These are phyloP conservation scores for Centella asiatica DNA, from an alignment of 129 eudicot species.

Conservation along the genomic window DNA sequence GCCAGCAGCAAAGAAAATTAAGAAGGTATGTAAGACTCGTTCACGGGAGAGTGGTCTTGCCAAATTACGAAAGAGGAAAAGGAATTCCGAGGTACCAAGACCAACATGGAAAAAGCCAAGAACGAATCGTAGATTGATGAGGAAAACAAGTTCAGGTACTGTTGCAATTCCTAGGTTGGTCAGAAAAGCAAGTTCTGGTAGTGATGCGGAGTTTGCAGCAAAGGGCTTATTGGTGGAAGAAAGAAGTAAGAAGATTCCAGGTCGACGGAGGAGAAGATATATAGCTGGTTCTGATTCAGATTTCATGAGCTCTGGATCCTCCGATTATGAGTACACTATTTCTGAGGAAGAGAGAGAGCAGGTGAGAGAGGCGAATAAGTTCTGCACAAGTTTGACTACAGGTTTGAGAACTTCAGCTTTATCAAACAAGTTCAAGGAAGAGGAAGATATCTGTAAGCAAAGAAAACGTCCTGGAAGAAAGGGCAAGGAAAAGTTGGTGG, in stretches of 20 bases:
- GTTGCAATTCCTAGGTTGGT: constrained; percentile 19
- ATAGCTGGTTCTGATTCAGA: constrained; percentile 56
- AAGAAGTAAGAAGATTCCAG: constrained; percentile 29
- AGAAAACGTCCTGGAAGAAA: constrained; percentile 44
- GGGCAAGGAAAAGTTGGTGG: constrained; percentile 76
- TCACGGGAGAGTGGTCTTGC: constrained; percentile 20
- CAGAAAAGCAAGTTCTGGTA: constrained; percentile 19
- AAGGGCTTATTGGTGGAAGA: constrained; percentile 18
- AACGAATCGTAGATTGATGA: constrained; percentile 23
- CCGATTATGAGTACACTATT: constrained; percentile 71
- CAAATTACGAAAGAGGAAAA: constrained; percentile 33
- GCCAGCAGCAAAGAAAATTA: constrained; percentile 24
- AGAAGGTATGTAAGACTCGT: constrained; percentile 22
- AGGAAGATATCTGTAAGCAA: constrained; percentile 25
- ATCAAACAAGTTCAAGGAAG: constrained; percentile 29
- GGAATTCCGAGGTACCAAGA: constrained; percentile 24
- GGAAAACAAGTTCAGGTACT: constrained; percentile 18
- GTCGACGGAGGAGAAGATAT: constrained; percentile 31
- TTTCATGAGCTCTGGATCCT: constrained; percentile 46
- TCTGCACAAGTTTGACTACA: constrained; percentile 38
- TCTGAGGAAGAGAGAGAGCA: constrained; percentile 99
- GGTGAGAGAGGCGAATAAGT: constrained; percentile 54
- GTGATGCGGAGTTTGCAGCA: constrained; percentile 17
- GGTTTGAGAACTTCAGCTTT: constrained; percentile 41
- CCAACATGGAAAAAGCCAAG: constrained; percentile 25